Base-by-base conservation (phyloP, 1,284 basidiomycete genomes). In the Ustilago xerochloae region DNA sequence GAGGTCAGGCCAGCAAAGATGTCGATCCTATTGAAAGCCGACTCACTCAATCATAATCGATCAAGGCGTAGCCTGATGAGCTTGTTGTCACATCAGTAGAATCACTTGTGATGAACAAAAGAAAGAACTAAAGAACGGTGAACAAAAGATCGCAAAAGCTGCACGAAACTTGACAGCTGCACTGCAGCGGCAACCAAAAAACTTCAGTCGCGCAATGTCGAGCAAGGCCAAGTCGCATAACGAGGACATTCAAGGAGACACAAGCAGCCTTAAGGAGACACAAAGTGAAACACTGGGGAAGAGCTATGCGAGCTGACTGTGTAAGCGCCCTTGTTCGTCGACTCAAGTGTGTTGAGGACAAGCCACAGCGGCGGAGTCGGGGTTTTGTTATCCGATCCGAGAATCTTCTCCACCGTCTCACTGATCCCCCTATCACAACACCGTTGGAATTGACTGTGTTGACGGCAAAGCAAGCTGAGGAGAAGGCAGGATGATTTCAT, bases 321-420 rank as follows among this genome's bases (percentile, higher is more conserved):
- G 8, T 43, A n/a, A n/a, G n/a, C n/a, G n/a, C n/a, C n/a, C n/a
- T n/a, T n/a, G n/a, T n/a, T n/a, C n/a, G n/a, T n/a, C n/a, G n/a
- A n/a, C n/a, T n/a, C n/a, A n/a, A n/a, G 20, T 43, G 8, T 43
- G 41, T 43, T 20, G 10, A 7, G 22, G 13, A 39, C 55, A 47
- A 57, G 46, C 55, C 55, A 57, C 45, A 29, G 41, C 22, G 22
- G 46, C 55, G 55, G 55, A 39, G 55, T 57, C 51, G 33, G 51
- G n/a, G 36, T 53, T 29, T 4, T 30, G 16, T 28, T 24, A 36
- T 38, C 32, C 53, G 43, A 56, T 46, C 35, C 39, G 51, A 41
- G 33, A 28, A 15, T 3, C 15, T 46, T n/a, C 38, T 24, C 30
- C 20, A 41, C 32, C 13, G 30, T 24, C 20, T 22, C 38, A 13